Conservation (phyloP, 495 filamentous ascomycete species). For the Acidomyces sp. region DNA sequence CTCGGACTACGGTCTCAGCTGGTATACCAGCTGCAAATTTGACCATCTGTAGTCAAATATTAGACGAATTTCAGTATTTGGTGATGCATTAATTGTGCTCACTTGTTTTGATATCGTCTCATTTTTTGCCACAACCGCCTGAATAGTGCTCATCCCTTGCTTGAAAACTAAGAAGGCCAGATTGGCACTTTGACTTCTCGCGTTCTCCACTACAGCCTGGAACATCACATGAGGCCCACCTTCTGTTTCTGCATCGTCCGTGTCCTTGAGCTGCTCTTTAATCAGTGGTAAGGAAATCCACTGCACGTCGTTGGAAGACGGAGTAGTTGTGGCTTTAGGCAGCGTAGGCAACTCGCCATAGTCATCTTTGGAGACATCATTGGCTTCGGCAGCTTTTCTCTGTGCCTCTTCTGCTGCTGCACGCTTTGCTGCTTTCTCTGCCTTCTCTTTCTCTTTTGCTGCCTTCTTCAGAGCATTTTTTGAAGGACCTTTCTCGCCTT, state of each 20-base stretch:
- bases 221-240: slow-evolving; percentile 24
- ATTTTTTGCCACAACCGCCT: slow-evolving; percentile 34
- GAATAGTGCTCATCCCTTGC: slow-evolving; percentile 27
- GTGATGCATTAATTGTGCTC: no score
- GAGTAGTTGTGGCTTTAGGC: slow-evolving; percentile 20
- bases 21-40: slow-evolving; percentile 74
- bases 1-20: slow-evolving; percentile 65
- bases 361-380: slow-evolving; percentile 29
- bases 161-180: slow-evolving; percentile 33
- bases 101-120: slow-evolving; percentile 43
- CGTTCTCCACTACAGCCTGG: slow-evolving; percentile 30
- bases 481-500: slow-evolving; percentile 32
- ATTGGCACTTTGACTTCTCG: slow-evolving; percentile 32
- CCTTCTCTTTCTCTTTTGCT: slow-evolving; percentile 53
- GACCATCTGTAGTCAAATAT: no score
- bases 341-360: slow-evolving; percentile 33
- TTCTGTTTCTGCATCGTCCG: slow-evolving; percentile 17
- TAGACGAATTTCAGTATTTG: no score
- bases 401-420: slow-evolving; percentile 28
- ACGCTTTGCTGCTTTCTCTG: slow-evolving; percentile 26
- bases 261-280: slow-evolving; percentile 12
- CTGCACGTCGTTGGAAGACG: slow-evolving; percentile 19
- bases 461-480: slow-evolving; percentile 57
- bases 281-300: slow-evolving; percentile 22
- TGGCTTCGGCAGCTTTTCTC: slow-evolving; percentile 25